These are phyloP conservation scores for Plasmodium malariae DNA, from an alignment of 169 alveolate species.

Conservation along the genomic window DNA sequence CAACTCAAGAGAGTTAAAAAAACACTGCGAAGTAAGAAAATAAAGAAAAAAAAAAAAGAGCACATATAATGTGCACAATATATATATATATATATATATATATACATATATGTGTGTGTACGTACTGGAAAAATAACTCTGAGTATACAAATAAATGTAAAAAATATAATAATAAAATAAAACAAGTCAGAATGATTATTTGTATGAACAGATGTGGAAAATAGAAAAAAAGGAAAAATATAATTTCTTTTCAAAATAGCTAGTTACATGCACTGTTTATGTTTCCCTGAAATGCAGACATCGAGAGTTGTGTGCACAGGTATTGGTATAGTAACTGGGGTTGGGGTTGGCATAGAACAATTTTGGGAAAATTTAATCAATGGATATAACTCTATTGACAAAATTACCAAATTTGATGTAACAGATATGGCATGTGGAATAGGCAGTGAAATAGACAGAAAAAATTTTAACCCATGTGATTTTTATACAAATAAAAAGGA, in stretches of 20 bases:
- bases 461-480: slow-evolving; percentile 75
- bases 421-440: slow-evolving; percentile 83
- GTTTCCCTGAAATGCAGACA: slow-evolving; percentile 22
- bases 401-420: slow-evolving; percentile 79
- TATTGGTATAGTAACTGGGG: slow-evolving; percentile 82
- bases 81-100: slow-evolving; percentile 7
- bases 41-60: slow-evolving; percentile 1
- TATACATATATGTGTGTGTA: neutral
- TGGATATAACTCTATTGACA: slow-evolving; percentile 80
- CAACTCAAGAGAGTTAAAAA: slow-evolving; percentile 48
- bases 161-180: no score
- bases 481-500: slow-evolving; percentile 80
- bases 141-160: no score
- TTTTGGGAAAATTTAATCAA: slow-evolving; percentile 79
- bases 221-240: no score
- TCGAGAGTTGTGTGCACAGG: slow-evolving; percentile 84
- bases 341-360: slow-evolving; percentile 79
- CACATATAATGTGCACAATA: neutral
- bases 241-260: no score
- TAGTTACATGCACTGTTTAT: no score
- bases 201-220: no score
- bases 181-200: no score
- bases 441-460: slow-evolving; percentile 78
- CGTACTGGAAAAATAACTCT: no score
- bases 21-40: slow-evolving; percentile 54